Evolutionary conservation across 225 moss, liverwort and hornwort species (phyloP).

Genomic region (Bryum argenteum): DNA sequence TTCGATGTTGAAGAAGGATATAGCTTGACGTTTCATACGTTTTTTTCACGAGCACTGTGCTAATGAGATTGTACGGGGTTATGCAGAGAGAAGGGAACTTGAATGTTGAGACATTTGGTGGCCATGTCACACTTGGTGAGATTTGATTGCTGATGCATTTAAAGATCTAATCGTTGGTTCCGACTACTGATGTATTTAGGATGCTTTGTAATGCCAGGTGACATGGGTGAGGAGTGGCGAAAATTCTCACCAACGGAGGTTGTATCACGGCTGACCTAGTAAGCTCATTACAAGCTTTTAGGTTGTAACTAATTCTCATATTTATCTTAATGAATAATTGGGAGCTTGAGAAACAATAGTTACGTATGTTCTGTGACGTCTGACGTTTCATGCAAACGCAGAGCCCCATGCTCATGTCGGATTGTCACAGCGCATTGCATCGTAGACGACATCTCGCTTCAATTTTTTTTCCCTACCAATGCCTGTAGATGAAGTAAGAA

Average conservation of each 20-base stretch:
- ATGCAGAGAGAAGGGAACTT: conserved; percentile 79
- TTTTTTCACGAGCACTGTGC: conserved; percentile 3
- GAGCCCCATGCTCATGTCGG: no score
- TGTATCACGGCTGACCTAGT: conserved; percentile 55
- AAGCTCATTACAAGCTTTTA: conserved; percentile 14
- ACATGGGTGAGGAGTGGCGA: conserved; percentile 56
- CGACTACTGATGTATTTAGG: conserved; percentile 17
- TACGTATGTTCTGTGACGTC: no score
- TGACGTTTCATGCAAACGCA: no score
- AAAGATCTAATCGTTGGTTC: conserved; percentile 22
- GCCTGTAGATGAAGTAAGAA: no score
- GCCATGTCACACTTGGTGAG: conserved; percentile 73
- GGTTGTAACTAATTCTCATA: background rate
- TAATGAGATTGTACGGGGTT: conserved; percentile 23
- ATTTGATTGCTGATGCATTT: conserved; percentile 24
- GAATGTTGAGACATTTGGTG: conserved; percentile 66
- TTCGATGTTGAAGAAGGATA: background rate
- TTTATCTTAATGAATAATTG: no score
- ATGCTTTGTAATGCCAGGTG: conserved; percentile 39
- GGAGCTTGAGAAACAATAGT: no score
- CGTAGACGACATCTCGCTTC: no score
- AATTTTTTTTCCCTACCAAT: no score
- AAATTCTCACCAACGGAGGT: conserved; percentile 51
- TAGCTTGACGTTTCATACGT: conserved; percentile 1
- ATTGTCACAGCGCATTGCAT: no score